Percentiles rank a stretch among this genome's conserved stretches.
phyloP scores from a whole-genome alignment of 2,329 filamentous ascomycete species.

The Sphaerostilbella broomeana region DNA sequence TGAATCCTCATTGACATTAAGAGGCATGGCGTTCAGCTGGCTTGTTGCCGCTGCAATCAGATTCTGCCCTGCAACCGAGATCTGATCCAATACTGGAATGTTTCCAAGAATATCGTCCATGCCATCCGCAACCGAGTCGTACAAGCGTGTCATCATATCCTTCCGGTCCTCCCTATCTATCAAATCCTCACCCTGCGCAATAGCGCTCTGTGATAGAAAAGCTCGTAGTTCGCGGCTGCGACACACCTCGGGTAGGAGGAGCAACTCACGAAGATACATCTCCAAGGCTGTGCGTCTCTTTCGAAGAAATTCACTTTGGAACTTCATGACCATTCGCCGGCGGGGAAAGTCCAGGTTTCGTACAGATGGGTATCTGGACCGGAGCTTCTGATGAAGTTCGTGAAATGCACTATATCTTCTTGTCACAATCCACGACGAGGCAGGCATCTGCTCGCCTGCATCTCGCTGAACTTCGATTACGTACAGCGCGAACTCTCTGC shows the following conservation, averaged over 20 bases:
- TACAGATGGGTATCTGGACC: conserved; percentile 79
- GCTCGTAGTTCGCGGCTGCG: conserved; percentile 85
- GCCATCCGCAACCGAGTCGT: conserved; percentile 93
- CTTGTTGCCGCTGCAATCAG: conserved; percentile 70
- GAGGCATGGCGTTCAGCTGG: conserved; percentile 52
- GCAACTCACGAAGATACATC: conserved; percentile 72
- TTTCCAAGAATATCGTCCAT: conserved; percentile 98
- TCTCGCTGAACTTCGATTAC: conserved; percentile 85
- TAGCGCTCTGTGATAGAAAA: conserved; percentile 84
- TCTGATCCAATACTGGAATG: conserved; percentile 88
- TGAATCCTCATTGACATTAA: conserved; percentile 45
- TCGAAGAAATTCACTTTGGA: conserved; percentile 91
- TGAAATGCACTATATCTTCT: conserved; percentile 95
- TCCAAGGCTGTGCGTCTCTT: conserved; percentile 81
- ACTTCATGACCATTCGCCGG: conserved; percentile 87
- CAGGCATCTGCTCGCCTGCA: conserved; percentile 91
- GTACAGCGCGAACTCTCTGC: conserved; percentile 88
- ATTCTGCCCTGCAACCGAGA: conserved; percentile 88
- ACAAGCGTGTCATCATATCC: conserved; percentile 89
- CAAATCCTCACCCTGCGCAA: conserved; percentile 54
- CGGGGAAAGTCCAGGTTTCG: conserved; percentile 87
- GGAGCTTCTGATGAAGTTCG: conserved; percentile 83
- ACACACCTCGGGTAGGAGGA: conserved; percentile 86
- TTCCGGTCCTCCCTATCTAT: conserved; percentile 59
- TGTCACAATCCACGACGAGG: conserved; percentile 91